Evolutionary conservation across 2,329 filamentous ascomycete species (phyloP).

Genomic region (Aspergillus uvarum): DNA sequence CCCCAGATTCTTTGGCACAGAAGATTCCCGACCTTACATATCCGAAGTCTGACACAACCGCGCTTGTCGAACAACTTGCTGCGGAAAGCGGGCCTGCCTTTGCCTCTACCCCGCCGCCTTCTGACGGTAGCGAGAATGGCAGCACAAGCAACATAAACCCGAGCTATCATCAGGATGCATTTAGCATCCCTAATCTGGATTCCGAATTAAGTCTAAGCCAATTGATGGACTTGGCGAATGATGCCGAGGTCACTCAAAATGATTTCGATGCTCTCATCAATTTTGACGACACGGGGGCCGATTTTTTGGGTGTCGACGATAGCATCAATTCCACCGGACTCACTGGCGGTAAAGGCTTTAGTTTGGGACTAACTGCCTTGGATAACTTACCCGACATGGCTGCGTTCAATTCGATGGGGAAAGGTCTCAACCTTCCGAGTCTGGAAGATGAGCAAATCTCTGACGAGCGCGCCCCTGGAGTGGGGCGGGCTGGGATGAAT

Average conservation of each 20-base stretch:
- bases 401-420: conserved; percentile 17
- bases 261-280: conserved; percentile 50
- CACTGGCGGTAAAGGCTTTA: conserved; percentile 14
- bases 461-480: conserved; percentile 4
- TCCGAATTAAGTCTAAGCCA: conserved; percentile 41
- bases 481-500: conserved; percentile 13
- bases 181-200: conserved; percentile 31
- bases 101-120: conserved; percentile 44
- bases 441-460: conserved; percentile 3
- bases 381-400: conserved; percentile 18
- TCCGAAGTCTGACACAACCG: conserved; percentile 26
- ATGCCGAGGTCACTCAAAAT: conserved; percentile 46
- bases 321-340: conserved; percentile 7
- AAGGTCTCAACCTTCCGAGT: conserved; percentile 12
- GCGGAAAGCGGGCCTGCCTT: conserved; percentile 30
- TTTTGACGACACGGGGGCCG: conserved; percentile 43
- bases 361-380: conserved; percentile 14
- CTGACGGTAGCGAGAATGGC: conserved; percentile 45
- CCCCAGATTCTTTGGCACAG: conserved; percentile 41
- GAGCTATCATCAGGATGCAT: conserved; percentile 28
- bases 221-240: conserved; percentile 46
- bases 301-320: conserved; percentile 37
- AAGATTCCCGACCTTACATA: conserved; percentile 42
- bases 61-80: conserved; percentile 18
- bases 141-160: conserved; percentile 41